Conservation (phyloP, 345 rosid species). For the Linum trigynum region DNA sequence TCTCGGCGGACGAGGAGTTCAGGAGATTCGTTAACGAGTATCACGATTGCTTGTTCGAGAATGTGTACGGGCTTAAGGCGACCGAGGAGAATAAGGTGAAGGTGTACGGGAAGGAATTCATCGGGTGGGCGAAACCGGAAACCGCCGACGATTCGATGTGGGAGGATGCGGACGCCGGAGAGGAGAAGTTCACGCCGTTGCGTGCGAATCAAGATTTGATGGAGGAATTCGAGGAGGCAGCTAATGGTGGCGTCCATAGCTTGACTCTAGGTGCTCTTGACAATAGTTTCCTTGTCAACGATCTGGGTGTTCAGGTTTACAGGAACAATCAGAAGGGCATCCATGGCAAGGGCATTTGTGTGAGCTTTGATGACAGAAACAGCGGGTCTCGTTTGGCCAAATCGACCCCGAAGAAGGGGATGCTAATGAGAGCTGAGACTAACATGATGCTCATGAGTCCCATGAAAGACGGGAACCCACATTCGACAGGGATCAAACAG, state of each 20-base stretch:
- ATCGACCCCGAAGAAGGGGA: slow-evolving; percentile 64
- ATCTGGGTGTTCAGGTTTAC: slow-evolving; percentile 77
- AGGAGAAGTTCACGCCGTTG: slow-evolving; percentile 19
- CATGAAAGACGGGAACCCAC: slow-evolving; percentile 55
- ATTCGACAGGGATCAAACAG: slow-evolving; percentile 63
- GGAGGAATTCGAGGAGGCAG: slow-evolving; percentile 83
- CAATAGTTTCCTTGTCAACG: slow-evolving; percentile 84
- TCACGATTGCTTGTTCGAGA: slow-evolving; percentile 76
- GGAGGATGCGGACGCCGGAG: slow-evolving; percentile 72
- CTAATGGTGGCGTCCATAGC: slow-evolving; percentile 90
- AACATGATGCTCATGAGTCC: slow-evolving; percentile 98
- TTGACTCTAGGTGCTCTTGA: slow-evolving; percentile 80
- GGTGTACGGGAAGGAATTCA: slow-evolving; percentile 78
- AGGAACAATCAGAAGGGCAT: slow-evolving; percentile 65
- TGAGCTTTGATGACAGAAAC: slow-evolving; percentile 41
- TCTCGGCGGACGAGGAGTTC: slow-evolving; percentile 52
- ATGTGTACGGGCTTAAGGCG: slow-evolving; percentile 57
- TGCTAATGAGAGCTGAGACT: slow-evolving; percentile 90
- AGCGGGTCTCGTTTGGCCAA: slow-evolving; percentile 22
- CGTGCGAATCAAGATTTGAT: slow-evolving; percentile 35
- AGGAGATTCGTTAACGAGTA: slow-evolving; percentile 53
- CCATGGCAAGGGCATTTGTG: slow-evolving; percentile 66
- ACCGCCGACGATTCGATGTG: slow-evolving; percentile 86
- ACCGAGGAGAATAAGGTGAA: slow-evolving; percentile 62
- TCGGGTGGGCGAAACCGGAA: slow-evolving; percentile 85